phyloP scores from a whole-genome alignment of 305 asterid genomes.

The Fraxinus dipetala region DNA sequence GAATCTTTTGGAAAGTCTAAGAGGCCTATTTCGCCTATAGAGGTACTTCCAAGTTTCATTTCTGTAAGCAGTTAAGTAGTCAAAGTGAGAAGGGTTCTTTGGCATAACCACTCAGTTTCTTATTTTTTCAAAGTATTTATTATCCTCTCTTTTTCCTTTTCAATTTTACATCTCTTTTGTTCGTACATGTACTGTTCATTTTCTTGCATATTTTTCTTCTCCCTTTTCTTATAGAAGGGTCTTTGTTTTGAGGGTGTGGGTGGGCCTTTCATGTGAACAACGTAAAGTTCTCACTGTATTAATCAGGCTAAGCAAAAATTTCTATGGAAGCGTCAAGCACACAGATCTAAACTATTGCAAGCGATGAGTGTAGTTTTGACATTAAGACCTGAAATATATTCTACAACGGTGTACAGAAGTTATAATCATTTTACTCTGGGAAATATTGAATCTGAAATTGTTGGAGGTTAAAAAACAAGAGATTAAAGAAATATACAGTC shows the following conservation, averaged over 20 bases:
- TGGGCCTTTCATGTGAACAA: background rate
- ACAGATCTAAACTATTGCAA: background rate
- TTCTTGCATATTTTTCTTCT: background rate
- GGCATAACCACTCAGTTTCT: background rate
- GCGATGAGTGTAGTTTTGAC: background rate
- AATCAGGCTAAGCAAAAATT: background rate
- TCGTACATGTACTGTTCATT: background rate
- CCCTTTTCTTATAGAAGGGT: background rate
- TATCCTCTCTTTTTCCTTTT: background rate
- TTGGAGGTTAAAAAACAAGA: background rate
- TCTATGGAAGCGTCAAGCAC: background rate
- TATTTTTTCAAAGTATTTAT: background rate
- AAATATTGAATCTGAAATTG: background rate
- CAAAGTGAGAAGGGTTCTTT: background rate
- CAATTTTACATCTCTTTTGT: background rate
- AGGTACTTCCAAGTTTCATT: conserved; percentile 42
- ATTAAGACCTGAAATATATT: background rate
- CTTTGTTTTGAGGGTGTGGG: background rate
- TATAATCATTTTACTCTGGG: background rate
- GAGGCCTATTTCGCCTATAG: conserved; percentile 37
- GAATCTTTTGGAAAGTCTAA: conserved; percentile 42
- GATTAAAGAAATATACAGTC: background rate
- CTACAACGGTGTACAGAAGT: background rate
- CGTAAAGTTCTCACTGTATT: background rate
- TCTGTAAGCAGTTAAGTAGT: conserved; percentile 1